Conservation (phyloP, 225 moss, liverwort and hornwort species). For the Neckera pumila region DNA sequence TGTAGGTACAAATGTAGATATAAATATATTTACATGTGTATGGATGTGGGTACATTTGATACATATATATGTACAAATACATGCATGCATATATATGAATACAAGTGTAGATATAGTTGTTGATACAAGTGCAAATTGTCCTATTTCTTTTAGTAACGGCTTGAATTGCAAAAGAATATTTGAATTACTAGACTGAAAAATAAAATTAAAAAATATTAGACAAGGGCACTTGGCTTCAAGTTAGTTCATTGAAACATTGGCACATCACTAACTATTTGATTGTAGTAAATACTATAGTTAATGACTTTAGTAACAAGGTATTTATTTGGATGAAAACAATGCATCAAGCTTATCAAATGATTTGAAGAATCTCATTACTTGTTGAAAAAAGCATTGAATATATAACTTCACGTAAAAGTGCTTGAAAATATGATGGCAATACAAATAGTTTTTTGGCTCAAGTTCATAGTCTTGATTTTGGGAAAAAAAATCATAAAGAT, state of each 20-base stretch:
- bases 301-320: no score
- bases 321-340: not conserved
- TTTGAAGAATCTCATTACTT: not conserved
- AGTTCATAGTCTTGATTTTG: not conserved
- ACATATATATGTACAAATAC: no score
- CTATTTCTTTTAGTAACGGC: not conserved
- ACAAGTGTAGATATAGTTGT: not conserved
- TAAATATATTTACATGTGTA: not conserved
- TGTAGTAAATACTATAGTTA: rapidly evolving
- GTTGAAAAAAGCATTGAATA: not conserved
- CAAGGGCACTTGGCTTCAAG: not conserved
- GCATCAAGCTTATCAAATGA: not conserved
- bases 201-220: no score
- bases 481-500: not conserved
- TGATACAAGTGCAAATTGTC: not conserved
- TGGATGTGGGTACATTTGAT: not conserved
- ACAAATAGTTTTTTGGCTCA: not conserved
- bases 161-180: not conserved
- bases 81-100: not conserved
- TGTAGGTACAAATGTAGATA: rapidly evolving
- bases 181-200: not conserved
- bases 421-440: not conserved
- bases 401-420: not conserved
- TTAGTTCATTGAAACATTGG: not conserved
- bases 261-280: no score